A percentile compares a stretch with the other conserved stretches of the same genome.
These are phyloP conservation scores for Bassia scoparia DNA, from an alignment of 148 eudicot species.

Conservation along the genomic window DNA sequence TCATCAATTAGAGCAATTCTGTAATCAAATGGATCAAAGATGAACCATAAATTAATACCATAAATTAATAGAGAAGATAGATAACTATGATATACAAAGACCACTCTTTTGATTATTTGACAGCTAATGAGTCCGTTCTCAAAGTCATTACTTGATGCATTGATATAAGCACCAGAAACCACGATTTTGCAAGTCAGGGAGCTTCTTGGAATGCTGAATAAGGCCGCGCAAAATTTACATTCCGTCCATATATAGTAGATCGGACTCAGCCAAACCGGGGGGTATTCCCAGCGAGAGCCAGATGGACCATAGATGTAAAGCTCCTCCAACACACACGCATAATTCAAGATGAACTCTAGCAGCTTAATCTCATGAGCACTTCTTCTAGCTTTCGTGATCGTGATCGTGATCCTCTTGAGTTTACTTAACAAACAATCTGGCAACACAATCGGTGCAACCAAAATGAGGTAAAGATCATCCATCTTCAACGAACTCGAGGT, in stretches of 20 bases:
- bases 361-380: not conserved
- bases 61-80: too few relatives aligned
- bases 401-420: not conserved
- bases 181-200: not conserved
- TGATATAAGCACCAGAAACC: not conserved
- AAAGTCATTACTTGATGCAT: not conserved
- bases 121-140: not conserved
- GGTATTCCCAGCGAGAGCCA: not conserved
- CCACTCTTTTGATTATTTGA: not conserved
- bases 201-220: slow-evolving; percentile 5
- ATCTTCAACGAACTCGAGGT: not conserved
- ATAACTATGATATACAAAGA: too few relatives aligned
- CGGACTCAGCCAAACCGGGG: too few relatives aligned
- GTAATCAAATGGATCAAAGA: too few relatives aligned
- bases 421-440: not conserved
- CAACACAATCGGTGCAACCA: not conserved
- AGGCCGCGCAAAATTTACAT: not conserved
- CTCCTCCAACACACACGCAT: not conserved
- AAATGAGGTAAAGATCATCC: not conserved
- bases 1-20: too few relatives aligned
- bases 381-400: not conserved
- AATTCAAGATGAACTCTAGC: not conserved
- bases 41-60: too few relatives aligned
- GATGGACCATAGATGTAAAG: not conserved
- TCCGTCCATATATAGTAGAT: not conserved